Conservation (phyloP, 1,284 basidiomycete species). For the Tylopilus sp. region DNA sequence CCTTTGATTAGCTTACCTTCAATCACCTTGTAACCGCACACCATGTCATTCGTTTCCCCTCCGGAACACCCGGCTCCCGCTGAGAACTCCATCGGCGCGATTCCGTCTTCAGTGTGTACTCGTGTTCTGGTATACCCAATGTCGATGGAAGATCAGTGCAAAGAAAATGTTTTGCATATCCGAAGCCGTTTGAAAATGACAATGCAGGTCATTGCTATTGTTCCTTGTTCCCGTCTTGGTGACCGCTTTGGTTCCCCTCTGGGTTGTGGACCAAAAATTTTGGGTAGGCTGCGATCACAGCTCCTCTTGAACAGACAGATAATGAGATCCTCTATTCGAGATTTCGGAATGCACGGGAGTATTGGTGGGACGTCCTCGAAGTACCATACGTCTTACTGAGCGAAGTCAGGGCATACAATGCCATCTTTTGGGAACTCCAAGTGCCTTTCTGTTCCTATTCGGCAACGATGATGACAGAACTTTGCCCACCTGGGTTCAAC, state of each 20-base stretch:
- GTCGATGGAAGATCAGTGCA: constrained; percentile 68
- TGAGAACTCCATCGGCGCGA: not conserved
- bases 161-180: constrained; percentile 61
- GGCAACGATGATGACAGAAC: constrained; percentile 86
- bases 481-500: constrained; percentile 77
- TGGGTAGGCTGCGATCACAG: constrained; percentile 44
- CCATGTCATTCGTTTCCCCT: constrained; percentile 3
- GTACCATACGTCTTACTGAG: constrained; percentile 1
- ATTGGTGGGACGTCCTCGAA: constrained; percentile 48
- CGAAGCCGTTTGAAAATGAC: not conserved
- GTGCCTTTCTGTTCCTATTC: constrained; percentile 85
- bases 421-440: constrained; percentile 51
- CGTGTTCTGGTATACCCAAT: constrained; percentile 79
- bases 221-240: constrained; percentile 75
- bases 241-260: constrained; percentile 74
- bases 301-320: not conserved
- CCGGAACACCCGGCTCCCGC: not conserved
- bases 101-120: too few relatives aligned
- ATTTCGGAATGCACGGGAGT: constrained; percentile 83
- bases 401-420: constrained; percentile 24
- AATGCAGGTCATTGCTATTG: constrained; percentile 32
- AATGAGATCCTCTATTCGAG: constrained; percentile 33
- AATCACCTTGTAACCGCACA: not conserved
- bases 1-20: not conserved
- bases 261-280: constrained; percentile 79